A percentile compares a stretch with the other conserved stretches of the same genome.
phyloP scores from a whole-genome alignment of 2,329 filamentous ascomycete species.

The Penicillium sp. region DNA sequence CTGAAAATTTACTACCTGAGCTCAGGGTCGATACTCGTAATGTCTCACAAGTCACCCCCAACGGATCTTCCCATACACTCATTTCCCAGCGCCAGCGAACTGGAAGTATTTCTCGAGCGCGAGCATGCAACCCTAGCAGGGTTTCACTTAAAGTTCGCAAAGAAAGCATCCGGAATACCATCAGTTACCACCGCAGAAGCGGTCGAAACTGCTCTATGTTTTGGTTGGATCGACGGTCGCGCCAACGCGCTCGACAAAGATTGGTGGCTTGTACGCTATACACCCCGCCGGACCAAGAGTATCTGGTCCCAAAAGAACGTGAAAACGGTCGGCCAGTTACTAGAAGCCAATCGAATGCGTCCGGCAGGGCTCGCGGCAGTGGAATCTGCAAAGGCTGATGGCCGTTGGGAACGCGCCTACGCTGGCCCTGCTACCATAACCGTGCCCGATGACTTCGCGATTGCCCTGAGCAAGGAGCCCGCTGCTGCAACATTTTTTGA shows the following conservation, averaged over 20 bases:
- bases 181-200: conserved; percentile 54
- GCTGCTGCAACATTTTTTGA: conserved; percentile 32
- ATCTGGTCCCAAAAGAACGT: conserved; percentile 65
- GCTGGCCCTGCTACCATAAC: conserved; percentile 50
- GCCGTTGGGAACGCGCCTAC: conserved; percentile 62
- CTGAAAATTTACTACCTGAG: not conserved
- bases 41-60: conserved; percentile 12
- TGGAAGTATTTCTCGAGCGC: conserved; percentile 46
- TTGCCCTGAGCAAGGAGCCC: conserved; percentile 42
- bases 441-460: conserved; percentile 54
- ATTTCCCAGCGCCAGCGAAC: conserved; percentile 30
- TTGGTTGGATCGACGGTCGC: conserved; percentile 66
- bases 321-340: conserved; percentile 50
- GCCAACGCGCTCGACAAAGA: conserved; percentile 47
- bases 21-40: not conserved
- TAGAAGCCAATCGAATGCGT: conserved; percentile 52
- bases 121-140: conserved; percentile 39
- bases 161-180: conserved; percentile 48
- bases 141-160: conserved; percentile 54
- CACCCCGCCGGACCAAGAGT: conserved; percentile 57
- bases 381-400: conserved; percentile 58
- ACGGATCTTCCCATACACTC: conserved; percentile 30
- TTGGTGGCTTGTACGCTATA: conserved; percentile 60
- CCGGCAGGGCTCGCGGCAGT: conserved; percentile 53
- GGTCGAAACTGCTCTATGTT: conserved; percentile 60